These are phyloP conservation scores for Tolypocladium nubicola DNA, from an alignment of 2,329 filamentous ascomycete genomes.

Conservation along the genomic window DNA sequence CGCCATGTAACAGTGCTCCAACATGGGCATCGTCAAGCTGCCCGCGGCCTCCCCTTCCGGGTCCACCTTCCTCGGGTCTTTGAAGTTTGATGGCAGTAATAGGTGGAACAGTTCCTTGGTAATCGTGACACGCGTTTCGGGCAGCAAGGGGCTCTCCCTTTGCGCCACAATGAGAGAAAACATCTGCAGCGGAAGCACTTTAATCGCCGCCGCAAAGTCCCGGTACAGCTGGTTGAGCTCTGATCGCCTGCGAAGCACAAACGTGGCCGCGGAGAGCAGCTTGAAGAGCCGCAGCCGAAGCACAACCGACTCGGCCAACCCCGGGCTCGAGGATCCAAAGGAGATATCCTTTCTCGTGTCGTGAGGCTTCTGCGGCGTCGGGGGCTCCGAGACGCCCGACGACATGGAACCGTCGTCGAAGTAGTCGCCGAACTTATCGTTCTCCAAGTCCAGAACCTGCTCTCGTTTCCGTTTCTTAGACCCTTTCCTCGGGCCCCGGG, in stretches of 20 bases:
- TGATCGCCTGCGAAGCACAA: slow-evolving; percentile 32
- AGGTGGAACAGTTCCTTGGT: slow-evolving; percentile 33
- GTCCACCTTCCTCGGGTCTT: slow-evolving; percentile 29
- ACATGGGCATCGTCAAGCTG: slow-evolving; percentile 31
- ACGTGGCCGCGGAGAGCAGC: slow-evolving; percentile 36
- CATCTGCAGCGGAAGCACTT: slow-evolving; percentile 44
- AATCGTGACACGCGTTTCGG: slow-evolving; percentile 31
- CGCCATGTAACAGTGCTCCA: slow-evolving; percentile 52
- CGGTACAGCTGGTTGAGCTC: slow-evolving; percentile 46
- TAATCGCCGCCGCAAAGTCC: slow-evolving; percentile 44
- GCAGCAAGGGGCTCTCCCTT: slow-evolving; percentile 21
- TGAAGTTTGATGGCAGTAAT: slow-evolving; percentile 29
- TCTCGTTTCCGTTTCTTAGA: slow-evolving; percentile 40
- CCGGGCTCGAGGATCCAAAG: slow-evolving; percentile 12
- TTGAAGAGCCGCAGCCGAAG: slow-evolving; percentile 54
- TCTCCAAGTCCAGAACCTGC: slow-evolving; percentile 43
- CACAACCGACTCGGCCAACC: slow-evolving; percentile 42
- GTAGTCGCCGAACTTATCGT: slow-evolving; percentile 51
- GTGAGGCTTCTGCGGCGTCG: slow-evolving; percentile 30
- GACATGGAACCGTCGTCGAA: slow-evolving; percentile 45
- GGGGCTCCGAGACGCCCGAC: slow-evolving; percentile 33
- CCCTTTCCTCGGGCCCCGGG: slow-evolving; percentile 25
- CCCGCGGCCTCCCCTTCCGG: slow-evolving; percentile 23
- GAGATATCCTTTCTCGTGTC: slow-evolving; percentile 10
- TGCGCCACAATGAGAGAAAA: slow-evolving; percentile 44